Base-by-base conservation (phyloP, 495 filamentous ascomycete genomes). In the Xeromyces bisporus region DNA sequence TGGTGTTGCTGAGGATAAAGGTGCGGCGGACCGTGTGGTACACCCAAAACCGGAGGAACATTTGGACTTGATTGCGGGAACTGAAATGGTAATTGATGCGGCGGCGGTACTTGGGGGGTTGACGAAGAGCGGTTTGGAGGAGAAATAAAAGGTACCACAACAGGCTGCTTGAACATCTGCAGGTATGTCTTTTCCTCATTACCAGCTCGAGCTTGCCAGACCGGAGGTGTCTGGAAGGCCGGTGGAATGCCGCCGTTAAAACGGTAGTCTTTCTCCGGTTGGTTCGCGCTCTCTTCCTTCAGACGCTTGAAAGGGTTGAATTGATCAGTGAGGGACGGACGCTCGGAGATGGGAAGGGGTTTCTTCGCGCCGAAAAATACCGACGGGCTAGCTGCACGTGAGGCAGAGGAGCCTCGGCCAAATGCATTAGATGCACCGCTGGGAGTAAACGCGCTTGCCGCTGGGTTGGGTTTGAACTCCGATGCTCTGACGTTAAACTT, bases 401-500 rank as follows among this genome's bases (percentile, higher is more conserved):
- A 67, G n/a, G 64, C 52, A 29, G 58, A 63, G 18, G 38, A 62
- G 24, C 59, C 56, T 36, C 62, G 53, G 24, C 56, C 48, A 38
- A 65, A 67, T 7, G 78, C 74, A 46, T 73, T 83, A 11, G 77
- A 79, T 11, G 69, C 60, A 36, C 59, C 62, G 40, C 62, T 67
- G n/a, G 82, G 84, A 36, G 68, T 81, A 53, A 93, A 92, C 0
- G 76, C 60, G 26, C 62, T 73, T 2, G 83, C 83, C 23, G 77
- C 73, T 6, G 81, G 71, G 43, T 75, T 86, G 2, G 83, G 83
- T 39, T 75, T 71, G 55, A 93, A 93, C 43, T 91, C 84, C 42
- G 73, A 65, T 18, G 77, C 85, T 29, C 72, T 75, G 1, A 80
- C 82, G 41, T 92, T 91, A 56, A 92, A 69, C 48, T 81, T 77